Base-by-base conservation (phyloP, 768 basidiomycete species). In the Suillus spraguei region DNA sequence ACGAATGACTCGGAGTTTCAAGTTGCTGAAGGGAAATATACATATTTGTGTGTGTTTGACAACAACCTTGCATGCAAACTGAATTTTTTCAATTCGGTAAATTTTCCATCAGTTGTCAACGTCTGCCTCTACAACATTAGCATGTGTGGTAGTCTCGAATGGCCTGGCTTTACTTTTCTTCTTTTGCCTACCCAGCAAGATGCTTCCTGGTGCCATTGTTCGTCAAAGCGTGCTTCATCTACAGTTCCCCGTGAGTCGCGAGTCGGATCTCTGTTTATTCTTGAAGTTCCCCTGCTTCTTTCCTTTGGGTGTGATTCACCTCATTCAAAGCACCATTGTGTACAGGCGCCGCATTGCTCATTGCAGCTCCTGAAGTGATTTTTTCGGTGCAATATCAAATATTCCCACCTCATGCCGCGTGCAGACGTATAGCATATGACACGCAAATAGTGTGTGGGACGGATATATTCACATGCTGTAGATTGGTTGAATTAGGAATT, bases 351-450 rank as follows among this genome's bases (percentile, higher is more conserved):
- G 72, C 74, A 73, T 20, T 38, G 52, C 22, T 24, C 63, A 72
- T 54, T 74, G 72, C 70, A 74, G 70, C 68, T 70, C 74, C 72
- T 75, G 72, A 73, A 73, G 72, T 73, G 72, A 65, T 24, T 32
- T 70, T 70, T 70, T 9, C 63, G 32, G 52, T 53, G 52, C 52
- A 33, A 53, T n/a, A 53, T 53, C 20, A 53, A 53, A 53, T 33
- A 11, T 33, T 33, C 20, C 32, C 20, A 33, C 32, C 52, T 53
- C 32, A 3, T 33, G 10, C 10, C 20, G 52, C 5, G 52, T 53
- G 10, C 52, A 53, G 10, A 33, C 17, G 32, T 33, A 53, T 53
- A 14, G 13, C 14, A 53, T 53, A 13, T 53, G 32, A 39, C 36
- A 53, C 52, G 52, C 52, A 10, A 10, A 6, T 20, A 53, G 20